Percentiles rank a stretch among this genome's conserved stretches.
Evolutionary conservation across 2,329 filamentous ascomycete species (phyloP).

Genomic region (Onygena corvina): DNA sequence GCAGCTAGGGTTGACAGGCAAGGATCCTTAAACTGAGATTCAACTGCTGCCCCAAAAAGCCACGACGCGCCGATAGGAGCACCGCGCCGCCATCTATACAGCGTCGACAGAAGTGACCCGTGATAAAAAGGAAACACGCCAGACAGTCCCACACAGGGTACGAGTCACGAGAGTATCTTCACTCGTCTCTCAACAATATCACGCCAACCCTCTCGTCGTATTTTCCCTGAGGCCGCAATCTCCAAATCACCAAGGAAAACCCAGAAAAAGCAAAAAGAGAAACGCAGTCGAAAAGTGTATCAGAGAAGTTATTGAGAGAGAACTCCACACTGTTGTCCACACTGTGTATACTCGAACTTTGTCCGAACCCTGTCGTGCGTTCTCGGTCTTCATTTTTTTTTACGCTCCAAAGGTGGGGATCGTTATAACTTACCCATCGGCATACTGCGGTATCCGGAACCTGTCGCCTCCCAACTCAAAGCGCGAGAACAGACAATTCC

Average conservation of each 20-base stretch:
- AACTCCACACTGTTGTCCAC: slow-evolving; percentile 5
- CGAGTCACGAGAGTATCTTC: not conserved
- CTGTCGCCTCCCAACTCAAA: slow-evolving; percentile 3
- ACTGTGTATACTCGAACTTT: slow-evolving; percentile 1
- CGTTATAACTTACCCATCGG: not conserved
- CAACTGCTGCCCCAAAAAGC: not conserved
- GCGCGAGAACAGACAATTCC: not conserved
- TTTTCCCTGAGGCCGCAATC: not conserved
- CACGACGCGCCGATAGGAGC: not conserved
- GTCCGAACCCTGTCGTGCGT: slow-evolving; percentile 2
- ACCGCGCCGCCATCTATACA: not conserved
- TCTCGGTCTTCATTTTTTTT: slow-evolving; percentile 1
- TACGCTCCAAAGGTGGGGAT: slow-evolving; percentile 2
- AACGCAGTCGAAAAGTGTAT: slow-evolving; percentile 3
- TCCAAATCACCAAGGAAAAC: slow-evolving; percentile 2
- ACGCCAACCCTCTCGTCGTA: not conserved
- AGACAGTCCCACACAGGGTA: not conserved
- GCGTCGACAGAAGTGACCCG: not conserved
- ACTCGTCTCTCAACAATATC: not conserved
- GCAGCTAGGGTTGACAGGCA: slow-evolving; percentile 2
- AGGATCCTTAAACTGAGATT: slow-evolving; percentile 5
- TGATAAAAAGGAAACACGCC: not conserved
- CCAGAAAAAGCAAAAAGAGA: not conserved
- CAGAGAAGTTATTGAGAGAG: slow-evolving; percentile 6
- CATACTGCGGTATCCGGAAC: slow-evolving; percentile 7